Base-by-base conservation (phyloP, 2,329 filamentous ascomycete genomes). In the Cladosporium sp. region DNA sequence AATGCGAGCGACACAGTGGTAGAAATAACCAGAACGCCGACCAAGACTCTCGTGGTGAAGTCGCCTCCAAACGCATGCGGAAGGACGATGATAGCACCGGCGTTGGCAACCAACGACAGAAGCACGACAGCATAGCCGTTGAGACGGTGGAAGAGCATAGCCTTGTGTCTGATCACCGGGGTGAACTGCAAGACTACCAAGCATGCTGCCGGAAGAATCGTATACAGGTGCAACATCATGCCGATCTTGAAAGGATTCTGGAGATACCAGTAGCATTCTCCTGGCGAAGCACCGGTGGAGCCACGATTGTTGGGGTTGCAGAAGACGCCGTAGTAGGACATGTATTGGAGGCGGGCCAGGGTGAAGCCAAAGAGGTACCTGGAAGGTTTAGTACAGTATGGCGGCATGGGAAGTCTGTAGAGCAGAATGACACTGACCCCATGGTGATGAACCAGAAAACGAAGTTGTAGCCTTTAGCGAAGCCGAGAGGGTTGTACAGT, bases 391-490 rank as follows among this genome's bases (percentile, higher is more conserved):
- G 72, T 1, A 65, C 61, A 58, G 64, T 36, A 65, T 65, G n/a
- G 59, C 68, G 68, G 62, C 58, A 23, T 48, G 2, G 7, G 8
- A 7, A 13, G 16, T 21, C 14, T 49, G 23, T 23, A 28, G 8
- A 3, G 18, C 16, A 54, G 30, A 26, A 25, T 10, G 28, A 49
- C 21, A 61, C 30, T 26, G 46, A 57, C 54, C 46, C 43, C 28
- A 53, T 51, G 5, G 28, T 30, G 46, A 49, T 30, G 32, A 57
- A 57, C 54, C 81, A 88, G 2, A 88, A 76, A 28, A 78, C 68
- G 68, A 87, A 86, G 72, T 86, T 88, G 77, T 86, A 87, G 30
- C 78, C 79, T 68, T 83, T 84, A 4, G 76, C 74, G 75, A 88
- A 88, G 51, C 86, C 86, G 25, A 87, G 65, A 2, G 80, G 76